A percentile compares a stretch with the other conserved stretches of the same genome.
These are phyloP conservation scores for Viola pubescens DNA, from an alignment of 441 rosid species.

Conservation along the genomic window DNA sequence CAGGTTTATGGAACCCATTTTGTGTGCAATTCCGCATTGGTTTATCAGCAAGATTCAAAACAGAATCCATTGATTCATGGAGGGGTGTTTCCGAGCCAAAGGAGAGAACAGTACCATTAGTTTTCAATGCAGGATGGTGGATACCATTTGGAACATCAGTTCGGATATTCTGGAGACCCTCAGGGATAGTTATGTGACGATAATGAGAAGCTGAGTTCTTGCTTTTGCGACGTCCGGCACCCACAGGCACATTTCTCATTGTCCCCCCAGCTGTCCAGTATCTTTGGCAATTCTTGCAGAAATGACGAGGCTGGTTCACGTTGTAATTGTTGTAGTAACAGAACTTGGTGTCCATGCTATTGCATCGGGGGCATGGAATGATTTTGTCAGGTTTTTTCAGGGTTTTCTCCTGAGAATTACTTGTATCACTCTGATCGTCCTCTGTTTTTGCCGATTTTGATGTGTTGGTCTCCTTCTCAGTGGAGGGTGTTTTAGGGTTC, in stretches of 20 bases:
- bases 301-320: constrained; percentile 65
- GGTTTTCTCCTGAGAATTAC: constrained; percentile 41
- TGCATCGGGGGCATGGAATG: constrained; percentile 63
- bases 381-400: constrained; percentile 63
- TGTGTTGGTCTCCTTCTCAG: constrained; percentile 18
- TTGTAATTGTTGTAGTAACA: constrained; percentile 70
- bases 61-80: constrained; percentile 79
- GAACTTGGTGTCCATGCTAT: constrained; percentile 60
- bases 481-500: constrained; percentile 15
- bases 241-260: constrained; percentile 71
- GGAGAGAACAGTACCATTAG: constrained; percentile 61
- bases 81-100: constrained; percentile 67
- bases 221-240: constrained; percentile 65
- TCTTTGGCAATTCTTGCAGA: constrained; percentile 74
- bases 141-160: constrained; percentile 45
- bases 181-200: constrained; percentile 37
- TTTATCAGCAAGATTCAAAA: constrained; percentile 63
- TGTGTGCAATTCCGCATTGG: constrained; percentile 33
- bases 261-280: constrained; percentile 45
- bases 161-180: constrained; percentile 42
- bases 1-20: constrained; percentile 54
- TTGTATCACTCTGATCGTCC: constrained; percentile 29
- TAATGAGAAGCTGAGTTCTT: constrained; percentile 42
- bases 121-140: constrained; percentile 43
- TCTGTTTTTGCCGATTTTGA: constrained; percentile 23